Evolutionary conservation across 2,329 filamentous ascomycete species (phyloP).

Genomic region (Xylariomycetidae sp.): DNA sequence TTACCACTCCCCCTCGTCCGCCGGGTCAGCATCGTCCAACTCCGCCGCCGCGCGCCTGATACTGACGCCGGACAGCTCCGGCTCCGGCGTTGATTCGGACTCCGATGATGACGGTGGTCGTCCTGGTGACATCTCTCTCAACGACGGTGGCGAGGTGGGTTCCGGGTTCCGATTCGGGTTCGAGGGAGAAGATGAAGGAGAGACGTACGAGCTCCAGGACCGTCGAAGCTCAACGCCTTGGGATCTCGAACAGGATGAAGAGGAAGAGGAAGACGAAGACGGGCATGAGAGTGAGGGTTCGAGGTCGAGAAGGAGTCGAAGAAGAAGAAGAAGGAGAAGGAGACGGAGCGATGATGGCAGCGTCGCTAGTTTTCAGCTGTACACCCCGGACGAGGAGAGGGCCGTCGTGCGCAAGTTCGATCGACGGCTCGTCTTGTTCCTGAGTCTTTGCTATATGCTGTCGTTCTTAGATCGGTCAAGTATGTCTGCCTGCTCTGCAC

Average conservation of each 20-base stretch:
- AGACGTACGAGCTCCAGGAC: constrained; percentile 17
- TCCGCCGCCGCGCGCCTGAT: neutral
- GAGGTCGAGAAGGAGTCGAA: no score
- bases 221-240: neutral
- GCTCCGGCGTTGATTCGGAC: neutral
- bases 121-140: neutral
- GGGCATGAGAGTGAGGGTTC: neutral
- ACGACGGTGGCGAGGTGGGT: neutral
- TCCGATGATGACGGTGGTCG: neutral
- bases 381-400: constrained; percentile 65
- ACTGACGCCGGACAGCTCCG: neutral
- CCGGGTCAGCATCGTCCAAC: neutral
- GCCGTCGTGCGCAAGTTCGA: constrained; percentile 73
- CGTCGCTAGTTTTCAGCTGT: constrained; percentile 25
- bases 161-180: neutral
- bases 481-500: constrained; percentile 44
- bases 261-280: neutral
- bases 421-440: constrained; percentile 69
- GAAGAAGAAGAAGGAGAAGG: constrained; percentile 11
- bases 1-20: neutral
- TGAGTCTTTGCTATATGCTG: constrained; percentile 78
- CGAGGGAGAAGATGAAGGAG: neutral
- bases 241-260: constrained; percentile 1
- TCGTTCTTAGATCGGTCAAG: constrained; percentile 84
- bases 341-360: constrained; percentile 15